Percentiles rank a stretch among this genome's conserved stretches.
Conservation (phyloP, 2,329 filamentous ascomycete genomes). For the Huntiella abstrusa region DNA sequence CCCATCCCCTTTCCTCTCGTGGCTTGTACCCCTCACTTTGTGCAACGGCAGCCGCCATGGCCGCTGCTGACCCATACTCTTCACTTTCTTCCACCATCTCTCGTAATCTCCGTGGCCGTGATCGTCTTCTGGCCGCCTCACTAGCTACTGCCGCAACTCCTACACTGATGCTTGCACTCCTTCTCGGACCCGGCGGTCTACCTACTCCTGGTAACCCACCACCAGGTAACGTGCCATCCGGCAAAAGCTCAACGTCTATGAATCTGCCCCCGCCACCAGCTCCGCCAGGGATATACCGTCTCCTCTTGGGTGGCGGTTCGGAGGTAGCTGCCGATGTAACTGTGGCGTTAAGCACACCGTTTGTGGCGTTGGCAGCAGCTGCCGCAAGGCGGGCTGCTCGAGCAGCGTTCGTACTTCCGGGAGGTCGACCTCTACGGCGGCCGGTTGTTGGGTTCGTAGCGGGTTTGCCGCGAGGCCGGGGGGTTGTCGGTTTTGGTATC, state of each 20-base stretch:
- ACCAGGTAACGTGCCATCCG: background rate
- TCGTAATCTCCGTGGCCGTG: conserved; percentile 37
- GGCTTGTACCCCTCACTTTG: conserved; percentile 96
- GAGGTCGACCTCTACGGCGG: conserved; percentile 29
- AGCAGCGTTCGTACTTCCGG: conserved; percentile 24
- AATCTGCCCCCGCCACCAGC: conserved; percentile 74
- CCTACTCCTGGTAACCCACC: conserved; percentile 7
- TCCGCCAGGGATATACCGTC: conserved; percentile 69
- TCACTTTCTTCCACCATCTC: conserved; percentile 39
- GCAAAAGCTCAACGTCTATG: conserved; percentile 43
- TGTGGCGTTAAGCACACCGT: no score
- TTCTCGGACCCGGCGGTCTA: conserved; percentile 17
- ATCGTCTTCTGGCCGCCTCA: conserved; percentile 30
- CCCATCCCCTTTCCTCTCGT: conserved; percentile 88
- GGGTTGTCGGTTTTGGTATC: conserved; percentile 10
- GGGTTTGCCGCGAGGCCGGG: conserved; percentile 22
- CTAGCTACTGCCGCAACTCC: conserved; percentile 14
- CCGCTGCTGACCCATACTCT: conserved; percentile 72
- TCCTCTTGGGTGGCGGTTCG: conserved; percentile 50
- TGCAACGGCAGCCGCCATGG: conserved; percentile 69
- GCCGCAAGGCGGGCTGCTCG: conserved; percentile 22
- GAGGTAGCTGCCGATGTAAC: conserved; percentile 17
- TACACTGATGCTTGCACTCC: conserved; percentile 18
- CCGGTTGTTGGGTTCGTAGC: conserved; percentile 19
- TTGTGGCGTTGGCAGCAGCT: conserved; percentile 13